These are phyloP conservation scores for Spongospora subterranea DNA, from an alignment of 208 protist genomes.

Conservation along the genomic window DNA sequence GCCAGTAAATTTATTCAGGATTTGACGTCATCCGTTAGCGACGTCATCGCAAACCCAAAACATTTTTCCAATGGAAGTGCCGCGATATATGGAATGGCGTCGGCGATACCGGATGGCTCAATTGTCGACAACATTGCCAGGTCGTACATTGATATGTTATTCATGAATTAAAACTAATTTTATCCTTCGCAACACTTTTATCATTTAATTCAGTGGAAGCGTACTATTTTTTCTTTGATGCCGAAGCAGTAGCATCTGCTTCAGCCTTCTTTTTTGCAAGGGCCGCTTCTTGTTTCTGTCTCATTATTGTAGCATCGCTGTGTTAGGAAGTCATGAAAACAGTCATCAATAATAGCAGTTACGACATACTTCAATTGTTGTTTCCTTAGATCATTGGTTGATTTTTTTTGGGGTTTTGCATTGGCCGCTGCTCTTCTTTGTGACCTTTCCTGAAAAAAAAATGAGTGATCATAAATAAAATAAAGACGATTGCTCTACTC, in stretches of 20 bases:
- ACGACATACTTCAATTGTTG: neutral
- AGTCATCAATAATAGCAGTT: neutral
- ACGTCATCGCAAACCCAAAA: neutral
- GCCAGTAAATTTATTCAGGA: conserved; percentile 25
- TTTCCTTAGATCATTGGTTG: neutral
- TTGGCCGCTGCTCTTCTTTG: neutral
- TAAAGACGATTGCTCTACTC: no score
- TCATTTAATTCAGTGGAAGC: neutral
- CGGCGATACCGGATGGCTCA: neutral
- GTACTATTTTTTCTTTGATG: neutral
- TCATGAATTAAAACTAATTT: conserved; percentile 25
- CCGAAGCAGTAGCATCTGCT: neutral
- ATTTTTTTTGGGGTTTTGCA: neutral
- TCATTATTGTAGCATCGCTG: neutral
- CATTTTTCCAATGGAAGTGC: neutral
- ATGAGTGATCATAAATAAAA: no score
- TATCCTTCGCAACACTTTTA: no score
- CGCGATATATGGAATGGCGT: conserved; percentile 32
- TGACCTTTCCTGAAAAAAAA: no score
- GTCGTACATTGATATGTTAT: conserved; percentile 30
- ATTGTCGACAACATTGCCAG: conserved; percentile 47
- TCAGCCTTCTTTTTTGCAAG: neutral
- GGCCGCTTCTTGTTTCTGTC: neutral
- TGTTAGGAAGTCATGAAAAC: neutral
- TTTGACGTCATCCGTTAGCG: neutral